Percentiles rank a stretch among this genome's conserved stretches.
These are phyloP conservation scores for Aspergillus fructus DNA, from an alignment of 2,329 filamentous ascomycete species.

Conservation along the genomic window DNA sequence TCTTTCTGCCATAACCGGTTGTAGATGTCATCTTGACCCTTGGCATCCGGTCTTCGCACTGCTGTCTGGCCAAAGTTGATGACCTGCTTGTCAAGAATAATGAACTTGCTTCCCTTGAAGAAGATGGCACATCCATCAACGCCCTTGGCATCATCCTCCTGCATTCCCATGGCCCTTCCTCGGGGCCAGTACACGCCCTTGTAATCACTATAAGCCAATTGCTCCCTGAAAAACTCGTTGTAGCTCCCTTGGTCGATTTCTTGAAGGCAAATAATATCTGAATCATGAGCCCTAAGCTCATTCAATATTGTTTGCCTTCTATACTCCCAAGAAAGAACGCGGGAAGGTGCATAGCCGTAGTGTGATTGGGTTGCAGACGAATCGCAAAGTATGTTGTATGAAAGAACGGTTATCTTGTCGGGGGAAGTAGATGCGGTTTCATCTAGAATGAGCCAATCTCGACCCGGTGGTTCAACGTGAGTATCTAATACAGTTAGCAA, in stretches of 20 bases:
- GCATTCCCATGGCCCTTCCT: conserved; percentile 86
- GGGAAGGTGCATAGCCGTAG: conserved; percentile 87
- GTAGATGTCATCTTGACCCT: conserved; percentile 95
- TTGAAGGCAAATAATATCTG: conserved; percentile 90
- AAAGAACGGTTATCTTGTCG: conserved; percentile 78
- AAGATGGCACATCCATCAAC: conserved; percentile 97
- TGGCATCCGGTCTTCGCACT: conserved; percentile 94
- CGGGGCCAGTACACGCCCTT: conserved; percentile 93
- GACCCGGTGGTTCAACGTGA: conserved; percentile 71
- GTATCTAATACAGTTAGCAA: conserved; percentile 50
- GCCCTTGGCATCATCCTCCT: conserved; percentile 79
- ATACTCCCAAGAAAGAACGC: conserved; percentile 82
- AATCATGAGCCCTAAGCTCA: conserved; percentile 74
- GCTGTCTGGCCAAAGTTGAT: conserved; percentile 90
- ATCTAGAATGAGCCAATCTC: conserved; percentile 76
- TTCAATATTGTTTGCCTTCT: conserved; percentile 78
- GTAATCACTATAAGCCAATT: conserved; percentile 83
- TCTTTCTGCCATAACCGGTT: conserved; percentile 98
- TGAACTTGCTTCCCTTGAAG: conserved; percentile 92
- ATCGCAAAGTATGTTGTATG: conserved; percentile 95
- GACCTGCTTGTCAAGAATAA: conserved; percentile 88
- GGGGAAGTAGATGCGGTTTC: conserved; percentile 47
- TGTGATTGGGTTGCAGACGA: conserved; percentile 81
- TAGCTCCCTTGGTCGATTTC: conserved; percentile 92
- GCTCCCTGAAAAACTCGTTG: conserved; percentile 85